phyloP scores from a whole-genome alignment of 495 filamentous ascomycete genomes.

The Aspergillus egyptiacus region DNA sequence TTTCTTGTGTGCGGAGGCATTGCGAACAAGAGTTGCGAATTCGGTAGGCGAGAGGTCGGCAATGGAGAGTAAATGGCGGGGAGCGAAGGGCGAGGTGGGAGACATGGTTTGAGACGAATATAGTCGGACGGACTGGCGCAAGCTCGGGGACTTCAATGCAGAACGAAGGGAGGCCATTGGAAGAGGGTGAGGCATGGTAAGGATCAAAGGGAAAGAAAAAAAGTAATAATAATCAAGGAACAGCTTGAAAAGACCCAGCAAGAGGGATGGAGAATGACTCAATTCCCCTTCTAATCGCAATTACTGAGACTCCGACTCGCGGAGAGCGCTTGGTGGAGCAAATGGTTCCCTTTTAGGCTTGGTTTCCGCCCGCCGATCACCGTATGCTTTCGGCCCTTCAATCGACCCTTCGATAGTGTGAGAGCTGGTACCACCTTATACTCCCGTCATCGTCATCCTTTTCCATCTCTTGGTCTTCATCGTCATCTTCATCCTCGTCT shows the following conservation, averaged over 20 bases:
- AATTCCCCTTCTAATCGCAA: background rate
- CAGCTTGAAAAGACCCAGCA: background rate
- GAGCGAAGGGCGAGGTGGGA: slow-evolving; percentile 47
- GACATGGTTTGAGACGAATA: slow-evolving; percentile 35
- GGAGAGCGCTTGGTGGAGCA: background rate
- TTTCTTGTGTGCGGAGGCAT: slow-evolving; percentile 69
- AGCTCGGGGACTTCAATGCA: slow-evolving; percentile 19
- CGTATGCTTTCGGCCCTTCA: background rate
- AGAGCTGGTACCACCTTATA: background rate
- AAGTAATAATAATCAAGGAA: background rate
- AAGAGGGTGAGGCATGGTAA: slow-evolving; percentile 30
- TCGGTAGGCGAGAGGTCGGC: slow-evolving; percentile 75
- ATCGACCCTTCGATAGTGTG: too few relatives aligned
- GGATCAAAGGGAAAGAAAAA: background rate
- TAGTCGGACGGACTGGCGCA: slow-evolving; percentile 34
- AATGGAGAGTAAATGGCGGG: slow-evolving; percentile 85
- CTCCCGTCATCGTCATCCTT: slow-evolving; percentile 48
- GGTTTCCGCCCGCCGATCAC: slow-evolving; percentile 1
- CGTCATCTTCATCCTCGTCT: background rate
- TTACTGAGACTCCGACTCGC: background rate
- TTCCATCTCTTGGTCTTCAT: background rate
- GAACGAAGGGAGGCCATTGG: slow-evolving; percentile 48
- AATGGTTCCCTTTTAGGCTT: background rate
- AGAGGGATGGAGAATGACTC: background rate
- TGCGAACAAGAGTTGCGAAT: slow-evolving; percentile 72